Evolutionary conservation across 1,284 basidiomycete genomes (phyloP).

Genomic region (Thecaphora thlaspeos): DNA sequence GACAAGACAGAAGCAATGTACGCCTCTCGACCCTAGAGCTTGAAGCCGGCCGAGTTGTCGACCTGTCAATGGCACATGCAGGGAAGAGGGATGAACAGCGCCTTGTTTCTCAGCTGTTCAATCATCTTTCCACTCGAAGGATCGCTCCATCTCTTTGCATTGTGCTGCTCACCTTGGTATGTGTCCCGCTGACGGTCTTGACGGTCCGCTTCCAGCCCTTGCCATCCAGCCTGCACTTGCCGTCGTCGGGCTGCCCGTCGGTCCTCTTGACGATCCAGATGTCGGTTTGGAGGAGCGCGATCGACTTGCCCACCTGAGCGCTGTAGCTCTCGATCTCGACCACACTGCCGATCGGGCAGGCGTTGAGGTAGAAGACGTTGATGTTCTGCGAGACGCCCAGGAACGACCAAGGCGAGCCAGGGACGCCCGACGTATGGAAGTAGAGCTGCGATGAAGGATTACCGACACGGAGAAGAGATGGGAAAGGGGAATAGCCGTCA

Average conservation of each 20-base stretch:
- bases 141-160: too few species aligned
- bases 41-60: slow-evolving; percentile 35
- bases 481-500: too few species aligned
- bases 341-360: slow-evolving; percentile 38
- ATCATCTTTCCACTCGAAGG: too few species aligned
- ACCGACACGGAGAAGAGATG: not conserved
- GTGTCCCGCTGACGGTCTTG: slow-evolving; percentile 32
- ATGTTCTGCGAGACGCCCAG: slow-evolving; percentile 53
- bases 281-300: slow-evolving; percentile 37
- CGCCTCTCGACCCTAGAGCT: too few species aligned
- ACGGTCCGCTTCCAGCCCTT: slow-evolving; percentile 28
- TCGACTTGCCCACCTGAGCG: slow-evolving; percentile 34
- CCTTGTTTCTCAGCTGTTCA: too few species aligned
- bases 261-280: slow-evolving; percentile 37
- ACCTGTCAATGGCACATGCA: slow-evolving; percentile 7
- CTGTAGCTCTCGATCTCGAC: slow-evolving; percentile 46
- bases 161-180: slow-evolving; percentile 38
- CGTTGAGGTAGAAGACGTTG: slow-evolving; percentile 46
- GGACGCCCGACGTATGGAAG: slow-evolving; percentile 35
- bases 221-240: slow-evolving; percentile 11
- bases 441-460: slow-evolving; percentile 7
- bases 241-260: slow-evolving; percentile 23
- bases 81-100: too few species aligned
- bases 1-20: too few species aligned
- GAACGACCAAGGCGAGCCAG: slow-evolving; percentile 42